A percentile compares a stretch with the other conserved stretches of the same genome.
Conservation (phyloP, 2,329 filamentous ascomycete genomes). For the Pseudonectria buxi region DNA sequence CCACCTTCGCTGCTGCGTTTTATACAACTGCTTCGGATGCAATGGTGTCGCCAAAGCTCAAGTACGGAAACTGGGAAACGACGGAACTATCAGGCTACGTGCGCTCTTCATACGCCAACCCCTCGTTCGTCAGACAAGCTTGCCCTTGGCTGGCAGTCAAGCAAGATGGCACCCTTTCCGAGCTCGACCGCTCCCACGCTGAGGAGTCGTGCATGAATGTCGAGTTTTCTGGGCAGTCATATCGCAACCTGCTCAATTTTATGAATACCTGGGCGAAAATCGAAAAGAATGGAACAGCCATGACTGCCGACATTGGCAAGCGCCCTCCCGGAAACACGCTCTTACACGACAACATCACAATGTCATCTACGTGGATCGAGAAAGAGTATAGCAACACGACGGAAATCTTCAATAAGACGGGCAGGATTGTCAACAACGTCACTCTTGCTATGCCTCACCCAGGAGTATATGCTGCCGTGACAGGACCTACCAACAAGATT, state of each 20-base stretch:
- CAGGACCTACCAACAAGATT: conserved; percentile 55
- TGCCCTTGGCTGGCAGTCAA: conserved; percentile 56
- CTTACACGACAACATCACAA: conserved; percentile 65
- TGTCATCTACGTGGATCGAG: conserved; percentile 64
- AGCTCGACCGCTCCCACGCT: conserved; percentile 12
- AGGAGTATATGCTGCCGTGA: conserved; percentile 58
- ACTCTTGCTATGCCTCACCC: conserved; percentile 72
- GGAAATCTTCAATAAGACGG: conserved; percentile 39
- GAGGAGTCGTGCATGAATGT: conserved; percentile 60
- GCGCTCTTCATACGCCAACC: conserved; percentile 56
- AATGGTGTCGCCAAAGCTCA: conserved; percentile 66
- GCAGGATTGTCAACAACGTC: conserved; percentile 65
- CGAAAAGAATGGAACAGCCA: conserved; percentile 36
- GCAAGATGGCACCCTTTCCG: conserved; percentile 28
- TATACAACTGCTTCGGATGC: conserved; percentile 74
- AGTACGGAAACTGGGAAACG: conserved; percentile 45
- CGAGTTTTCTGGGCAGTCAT: conserved; percentile 62
- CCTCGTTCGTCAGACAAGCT: conserved; percentile 42
- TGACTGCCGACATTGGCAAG: conserved; percentile 30
- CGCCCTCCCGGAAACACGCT: conserved; percentile 57
- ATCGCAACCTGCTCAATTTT: conserved; percentile 62
- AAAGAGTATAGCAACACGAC: conserved; percentile 45
- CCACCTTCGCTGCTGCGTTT: conserved; percentile 59
- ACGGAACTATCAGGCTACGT: conserved; percentile 50
- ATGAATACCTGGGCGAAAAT: conserved; percentile 48